Percentiles rank a stretch among this genome's conserved stretches.
phyloP scores from a whole-genome alignment of 352 stramenopile genomes.

The Thraustochytrium sp. region DNA sequence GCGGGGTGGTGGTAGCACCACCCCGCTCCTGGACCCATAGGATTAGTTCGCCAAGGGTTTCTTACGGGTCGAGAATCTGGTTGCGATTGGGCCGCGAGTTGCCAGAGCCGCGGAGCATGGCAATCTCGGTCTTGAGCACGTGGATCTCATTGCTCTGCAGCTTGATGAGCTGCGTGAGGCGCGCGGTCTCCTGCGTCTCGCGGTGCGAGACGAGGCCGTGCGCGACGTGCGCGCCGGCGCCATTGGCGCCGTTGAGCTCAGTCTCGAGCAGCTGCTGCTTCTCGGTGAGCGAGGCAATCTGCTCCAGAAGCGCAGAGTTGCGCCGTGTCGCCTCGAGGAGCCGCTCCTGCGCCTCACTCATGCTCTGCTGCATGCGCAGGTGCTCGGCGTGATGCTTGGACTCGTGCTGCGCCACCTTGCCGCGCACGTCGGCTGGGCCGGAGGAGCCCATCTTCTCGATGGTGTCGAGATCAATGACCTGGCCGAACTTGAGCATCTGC shows the following conservation, averaged over 20 bases:
- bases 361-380: slow-evolving; percentile 32
- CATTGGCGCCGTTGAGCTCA: slow-evolving; percentile 62
- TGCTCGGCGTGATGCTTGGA: slow-evolving; percentile 61
- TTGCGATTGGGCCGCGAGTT: slow-evolving; percentile 1
- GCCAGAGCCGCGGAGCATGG: slow-evolving; percentile 58
- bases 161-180: slow-evolving; percentile 78
- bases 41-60: too few relatives aligned
- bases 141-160: slow-evolving; percentile 81
- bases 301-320: slow-evolving; percentile 72
- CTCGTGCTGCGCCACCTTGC: slow-evolving; percentile 66
- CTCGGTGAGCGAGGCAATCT: slow-evolving; percentile 66
- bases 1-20: too few relatives aligned
- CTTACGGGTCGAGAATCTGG: slow-evolving; percentile 26
- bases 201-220: slow-evolving; percentile 7
- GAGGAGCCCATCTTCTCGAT: slow-evolving; percentile 74
- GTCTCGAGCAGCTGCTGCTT: slow-evolving; percentile 71
- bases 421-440: slow-evolving; percentile 65
- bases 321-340: slow-evolving; percentile 71
- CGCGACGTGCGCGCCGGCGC: not conserved
- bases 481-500: slow-evolving; percentile 60
- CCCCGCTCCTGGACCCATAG: too few relatives aligned
- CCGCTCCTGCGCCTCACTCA: slow-evolving; percentile 56
- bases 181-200: slow-evolving; percentile 78
- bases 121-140: slow-evolving; percentile 78
- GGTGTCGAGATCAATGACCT: slow-evolving; percentile 60